Percentiles rank a stretch among this genome's conserved stretches.
These are phyloP conservation scores for Aspergillus hiratsukae DNA, from an alignment of 2,329 filamentous ascomycete species.

Conservation along the genomic window DNA sequence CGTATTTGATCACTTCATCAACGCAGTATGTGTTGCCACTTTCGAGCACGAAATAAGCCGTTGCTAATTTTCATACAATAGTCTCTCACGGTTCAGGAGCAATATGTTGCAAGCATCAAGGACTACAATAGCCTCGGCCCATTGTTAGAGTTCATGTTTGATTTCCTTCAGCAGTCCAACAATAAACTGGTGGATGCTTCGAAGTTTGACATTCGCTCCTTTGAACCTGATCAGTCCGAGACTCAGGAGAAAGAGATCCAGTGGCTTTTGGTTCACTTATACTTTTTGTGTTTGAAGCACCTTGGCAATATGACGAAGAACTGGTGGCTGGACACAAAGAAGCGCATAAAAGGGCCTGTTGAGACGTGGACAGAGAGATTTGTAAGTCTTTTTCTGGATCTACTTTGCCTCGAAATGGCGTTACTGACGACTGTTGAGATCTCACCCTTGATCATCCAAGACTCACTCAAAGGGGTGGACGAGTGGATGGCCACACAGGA, in stretches of 20 bases:
- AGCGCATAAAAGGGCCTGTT: slow-evolving; percentile 72
- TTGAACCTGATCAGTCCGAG: slow-evolving; percentile 58
- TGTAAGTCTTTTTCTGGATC: slow-evolving; percentile 62
- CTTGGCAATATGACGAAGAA: slow-evolving; percentile 72
- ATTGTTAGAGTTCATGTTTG: slow-evolving; percentile 74
- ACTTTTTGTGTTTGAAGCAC: slow-evolving; percentile 74
- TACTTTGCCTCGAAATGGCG: neutral
- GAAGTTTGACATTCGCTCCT: slow-evolving; percentile 65
- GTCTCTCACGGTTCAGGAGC: slow-evolving; percentile 75
- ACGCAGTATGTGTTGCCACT: slow-evolving; percentile 47
- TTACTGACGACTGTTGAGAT: slow-evolving; percentile 27
- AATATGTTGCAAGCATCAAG: slow-evolving; percentile 77
- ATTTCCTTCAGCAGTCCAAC: slow-evolving; percentile 74
- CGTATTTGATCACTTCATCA: slow-evolving; percentile 77
- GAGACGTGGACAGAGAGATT: slow-evolving; percentile 81
- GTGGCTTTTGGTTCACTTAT: slow-evolving; percentile 80
- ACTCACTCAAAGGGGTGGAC: slow-evolving; percentile 36
- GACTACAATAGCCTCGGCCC: slow-evolving; percentile 63
- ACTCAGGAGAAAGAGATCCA: slow-evolving; percentile 69
- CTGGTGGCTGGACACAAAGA: slow-evolving; percentile 81
- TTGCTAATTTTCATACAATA: slow-evolving; percentile 27
- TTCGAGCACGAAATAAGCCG: neutral
- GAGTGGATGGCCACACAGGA: slow-evolving; percentile 43
- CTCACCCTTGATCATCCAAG: slow-evolving; percentile 38
- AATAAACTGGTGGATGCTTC: slow-evolving; percentile 66